These are phyloP conservation scores for Radiomyces spectabilis DNA, from an alignment of 192 early-diverging fungal species.

Conservation along the genomic window DNA sequence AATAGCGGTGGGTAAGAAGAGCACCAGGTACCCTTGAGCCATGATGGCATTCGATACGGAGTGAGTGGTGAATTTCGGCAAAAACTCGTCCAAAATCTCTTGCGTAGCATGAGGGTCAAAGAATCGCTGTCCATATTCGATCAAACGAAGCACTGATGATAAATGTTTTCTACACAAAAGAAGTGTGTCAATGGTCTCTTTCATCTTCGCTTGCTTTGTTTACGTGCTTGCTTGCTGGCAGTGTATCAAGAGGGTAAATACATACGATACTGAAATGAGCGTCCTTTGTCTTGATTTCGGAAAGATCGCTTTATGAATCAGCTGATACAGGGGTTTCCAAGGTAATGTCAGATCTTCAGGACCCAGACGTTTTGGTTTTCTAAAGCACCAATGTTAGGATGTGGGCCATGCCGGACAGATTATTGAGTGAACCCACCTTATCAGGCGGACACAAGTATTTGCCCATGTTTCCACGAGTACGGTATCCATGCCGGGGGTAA, in stretches of 20 bases:
- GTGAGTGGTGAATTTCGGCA: slow-evolving; percentile 69
- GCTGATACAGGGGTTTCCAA: slow-evolving; percentile 70
- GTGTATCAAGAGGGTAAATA: too few species aligned
- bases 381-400: slow-evolving; percentile 11
- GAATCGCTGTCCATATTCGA: slow-evolving; percentile 50
- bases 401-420: background rate
- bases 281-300: slow-evolving; percentile 63
- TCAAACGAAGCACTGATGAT: slow-evolving; percentile 35
- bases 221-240: too few species aligned
- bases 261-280: slow-evolving; percentile 48
- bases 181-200: background rate
- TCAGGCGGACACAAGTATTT: slow-evolving; percentile 46
- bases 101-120: slow-evolving; percentile 56
- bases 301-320: slow-evolving; percentile 46
- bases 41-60: slow-evolving; percentile 50
- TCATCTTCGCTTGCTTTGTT: background rate
- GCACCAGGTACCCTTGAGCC: slow-evolving; percentile 48
- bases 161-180: slow-evolving; percentile 40
- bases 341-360: slow-evolving; percentile 56
- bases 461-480: slow-evolving; percentile 58
- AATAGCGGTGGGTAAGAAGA: slow-evolving; percentile 60
- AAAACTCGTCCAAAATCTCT: slow-evolving; percentile 72
- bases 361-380: slow-evolving; percentile 59
- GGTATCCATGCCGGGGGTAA: slow-evolving; percentile 60
- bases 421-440: slow-evolving; percentile 47